Conservation (phyloP, 257 asterid species). For the Buddleja alternifolia region DNA sequence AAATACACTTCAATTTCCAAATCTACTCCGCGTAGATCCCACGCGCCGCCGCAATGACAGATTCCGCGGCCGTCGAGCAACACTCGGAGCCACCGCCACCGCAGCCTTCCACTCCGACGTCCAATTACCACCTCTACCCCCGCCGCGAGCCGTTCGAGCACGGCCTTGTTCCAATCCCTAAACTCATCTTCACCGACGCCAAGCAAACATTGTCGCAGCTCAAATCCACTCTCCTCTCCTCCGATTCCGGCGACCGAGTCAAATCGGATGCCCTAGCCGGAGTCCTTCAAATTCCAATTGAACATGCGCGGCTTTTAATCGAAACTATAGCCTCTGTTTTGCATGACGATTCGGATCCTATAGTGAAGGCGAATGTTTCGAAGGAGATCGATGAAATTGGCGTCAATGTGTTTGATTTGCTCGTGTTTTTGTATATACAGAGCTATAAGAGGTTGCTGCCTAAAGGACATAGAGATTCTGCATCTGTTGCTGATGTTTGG, state of each 20-base stretch:
- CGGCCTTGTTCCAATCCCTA: conserved; percentile 82
- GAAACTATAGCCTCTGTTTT: conserved; percentile 65
- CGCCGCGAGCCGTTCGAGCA: conserved; percentile 92
- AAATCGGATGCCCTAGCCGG: conserved; percentile 45
- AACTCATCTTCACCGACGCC: conserved; percentile 75
- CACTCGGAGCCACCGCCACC: conserved; percentile 36
- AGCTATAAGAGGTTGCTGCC: conserved; percentile 87
- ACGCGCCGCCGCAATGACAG: conserved; percentile 50
- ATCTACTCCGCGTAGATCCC: conserved; percentile 31
- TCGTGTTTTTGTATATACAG: conserved; percentile 73
- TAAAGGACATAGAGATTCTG: conserved; percentile 87
- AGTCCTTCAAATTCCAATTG: conserved; percentile 62
- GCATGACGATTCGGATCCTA: conserved; percentile 64
- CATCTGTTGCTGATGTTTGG: conserved; percentile 96
- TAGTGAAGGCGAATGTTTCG: conserved; percentile 44
- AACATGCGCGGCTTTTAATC: conserved; percentile 71
- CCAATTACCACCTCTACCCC: conserved; percentile 57
- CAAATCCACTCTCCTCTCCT: conserved; percentile 62
- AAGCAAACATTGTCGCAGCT: conserved; percentile 67
- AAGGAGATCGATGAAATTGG: conserved; percentile 61
- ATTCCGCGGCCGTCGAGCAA: conserved; percentile 33
- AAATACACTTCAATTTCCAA: conserved; percentile 16
- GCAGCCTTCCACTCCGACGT: conserved; percentile 35
- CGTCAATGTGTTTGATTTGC: conserved; percentile 77
- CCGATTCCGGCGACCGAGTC: conserved; percentile 50